Base-by-base conservation (phyloP, 2,329 filamentous ascomycete genomes). In the Fusarium austroafricanum region DNA sequence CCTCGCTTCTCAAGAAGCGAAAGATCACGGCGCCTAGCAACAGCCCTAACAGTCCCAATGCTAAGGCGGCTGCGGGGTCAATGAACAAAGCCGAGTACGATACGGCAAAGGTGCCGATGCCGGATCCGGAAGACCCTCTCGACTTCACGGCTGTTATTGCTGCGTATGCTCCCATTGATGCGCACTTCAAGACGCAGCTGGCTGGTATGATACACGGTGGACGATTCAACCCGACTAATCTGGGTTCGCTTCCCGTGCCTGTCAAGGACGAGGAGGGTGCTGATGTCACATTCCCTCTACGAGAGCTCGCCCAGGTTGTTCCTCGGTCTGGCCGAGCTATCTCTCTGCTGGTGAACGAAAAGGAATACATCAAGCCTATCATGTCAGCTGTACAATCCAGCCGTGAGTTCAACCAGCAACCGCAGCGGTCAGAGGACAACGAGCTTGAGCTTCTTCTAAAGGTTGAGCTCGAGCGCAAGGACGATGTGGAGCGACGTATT, bases 331-430 rank as follows among this genome's bases (percentile, higher is more conserved):
- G 79, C 3, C 78, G 81, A 53, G 76, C 77, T 29, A 76, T 83
- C 38, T 80, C 79, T 9, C 79, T 83, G 12, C 77, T 83, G 45
- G 77, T 81, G 56, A 77, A 82, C 73, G 80, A 82, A 54, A 76
- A 75, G 50, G 75, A 67, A 10, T 84, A 82, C 72, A 76, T 87
- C 69, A 85, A 85, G 79, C 80, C 84, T 70, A 83, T 88, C 78
- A 83, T 86, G 81, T 83, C 80, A 72, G 86, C 86, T 31, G 79
- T 88, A 50, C 85, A 87, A 77, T 71, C 76, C 29, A 83, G 80
- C 71, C 72, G 75, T n/a, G 81, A 85, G 70, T 87, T 85, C 77
- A 88, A 88, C 80, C 86, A 88, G 81, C 86, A 87, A 81, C 86
- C 86, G 45, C 87, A 88, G 82, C 80, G 80, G 20, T 82, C 81